Percentiles rank a stretch among this genome's conserved stretches.
These are phyloP conservation scores for Cyclotella atomus DNA, from an alignment of 108 stramenopile species.

Conservation along the genomic window DNA sequence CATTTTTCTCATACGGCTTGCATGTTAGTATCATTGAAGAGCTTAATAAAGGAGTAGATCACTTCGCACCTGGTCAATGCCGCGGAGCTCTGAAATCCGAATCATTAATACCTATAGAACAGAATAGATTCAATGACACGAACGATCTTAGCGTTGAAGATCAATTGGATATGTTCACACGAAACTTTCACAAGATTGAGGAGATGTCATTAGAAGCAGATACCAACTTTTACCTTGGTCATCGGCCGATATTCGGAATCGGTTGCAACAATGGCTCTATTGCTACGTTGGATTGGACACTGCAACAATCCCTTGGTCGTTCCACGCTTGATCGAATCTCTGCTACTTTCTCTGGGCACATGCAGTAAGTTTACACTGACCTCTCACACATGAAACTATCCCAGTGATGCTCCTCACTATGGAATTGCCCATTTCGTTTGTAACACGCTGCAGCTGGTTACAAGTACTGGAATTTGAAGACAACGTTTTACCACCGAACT, in stretches of 20 bases:
- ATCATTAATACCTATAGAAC: slow-evolving; percentile 4
- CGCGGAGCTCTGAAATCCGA: slow-evolving; percentile 4
- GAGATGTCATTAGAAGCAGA: slow-evolving; percentile 7
- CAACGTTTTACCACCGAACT: slow-evolving; percentile 14
- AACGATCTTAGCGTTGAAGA: not conserved
- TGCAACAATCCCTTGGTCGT: slow-evolving; percentile 25
- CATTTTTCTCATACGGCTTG: not conserved
- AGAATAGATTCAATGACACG: slow-evolving; percentile 7
- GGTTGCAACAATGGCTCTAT: slow-evolving; percentile 20
- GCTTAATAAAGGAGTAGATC: slow-evolving; percentile 8
- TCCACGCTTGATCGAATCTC: slow-evolving; percentile 27
- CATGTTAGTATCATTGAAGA: slow-evolving; percentile 2
- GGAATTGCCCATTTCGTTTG: not conserved
- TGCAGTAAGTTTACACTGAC: slow-evolving; percentile 5
- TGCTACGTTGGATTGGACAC: slow-evolving; percentile 25
- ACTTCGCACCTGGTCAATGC: slow-evolving; percentile 14
- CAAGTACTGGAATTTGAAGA: slow-evolving; percentile 19
- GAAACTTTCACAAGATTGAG: slow-evolving; percentile 7
- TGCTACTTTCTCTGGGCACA: slow-evolving; percentile 20
- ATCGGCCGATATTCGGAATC: slow-evolving; percentile 30
- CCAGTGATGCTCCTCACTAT: not conserved
- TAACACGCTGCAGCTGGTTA: slow-evolving; percentile 4
- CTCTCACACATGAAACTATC: not conserved
- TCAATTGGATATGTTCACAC: slow-evolving; percentile 6
- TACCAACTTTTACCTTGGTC: slow-evolving; percentile 24